Base-by-base conservation (phyloP, 1,139 yeast species). In the Kluyveromyces marxianus region DNA sequence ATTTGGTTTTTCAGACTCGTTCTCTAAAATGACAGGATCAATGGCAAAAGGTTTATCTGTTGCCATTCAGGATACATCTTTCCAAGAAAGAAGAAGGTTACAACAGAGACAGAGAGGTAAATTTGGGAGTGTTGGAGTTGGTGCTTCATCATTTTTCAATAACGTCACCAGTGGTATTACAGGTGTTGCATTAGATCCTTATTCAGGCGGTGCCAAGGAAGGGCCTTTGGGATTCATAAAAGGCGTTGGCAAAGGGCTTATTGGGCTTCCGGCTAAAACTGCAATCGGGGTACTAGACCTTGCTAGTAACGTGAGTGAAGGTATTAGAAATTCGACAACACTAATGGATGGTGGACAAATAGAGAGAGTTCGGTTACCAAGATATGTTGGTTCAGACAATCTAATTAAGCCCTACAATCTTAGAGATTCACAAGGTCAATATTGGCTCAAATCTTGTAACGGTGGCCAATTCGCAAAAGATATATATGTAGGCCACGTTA, bases 201-300 rank as follows among this genome's bases (percentile, higher is more conserved):
- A 87, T 49, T 84, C 85, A 59, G 98, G 97, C 6, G 96, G 96
- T 0, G 74, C 74, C 26, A 72, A 76, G 46, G 95, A 83, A 40
- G 98, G 97, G 7, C 81, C 97, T 0, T 72, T 81, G 1, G 98
- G 98, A 0, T 92, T 94, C 62, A 81, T 94, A 68, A 87, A 80
- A 61, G 98, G 99, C 0, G 64, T 94, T 7, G 98, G 98, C 5
- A 86, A 83, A 58, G 98, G 98, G n/a, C 63, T 94, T 25, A 79
- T 94, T 46, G 98, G 98, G 0, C 69, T 94, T 35, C 98, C 98
- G 0, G 89, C 98, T 0, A 94, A 94, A 67, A 88, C 98, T 0
- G 96, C 97, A 0, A 89, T 92, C 58, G 99, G 99, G 5, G 65
- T 92, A 32, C 83, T 94, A 58, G 99, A 94, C 62, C 72, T 94